Evolutionary conservation across 2,329 filamentous ascomycete species (phyloP).

Genomic region (Intubia oerlemansii): DNA sequence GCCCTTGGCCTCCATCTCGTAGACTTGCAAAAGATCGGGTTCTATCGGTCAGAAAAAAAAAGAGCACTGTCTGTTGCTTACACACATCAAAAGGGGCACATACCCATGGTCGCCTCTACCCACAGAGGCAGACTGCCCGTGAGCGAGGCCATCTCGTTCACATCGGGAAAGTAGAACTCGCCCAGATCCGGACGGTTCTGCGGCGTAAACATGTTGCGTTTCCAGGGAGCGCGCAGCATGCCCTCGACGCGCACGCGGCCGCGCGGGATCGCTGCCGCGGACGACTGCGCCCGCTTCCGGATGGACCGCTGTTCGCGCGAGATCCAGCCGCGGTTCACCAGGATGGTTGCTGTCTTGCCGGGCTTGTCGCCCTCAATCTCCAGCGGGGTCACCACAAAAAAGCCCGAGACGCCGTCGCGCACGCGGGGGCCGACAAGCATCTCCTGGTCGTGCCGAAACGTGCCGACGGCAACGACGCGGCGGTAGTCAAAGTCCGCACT

Average conservation of each 20-base stretch:
- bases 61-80: too few species aligned
- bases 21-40: conserved; percentile 55
- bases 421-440: conserved; percentile 90
- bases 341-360: conserved; percentile 23
- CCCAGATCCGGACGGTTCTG: conserved; percentile 65
- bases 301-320: conserved; percentile 50
- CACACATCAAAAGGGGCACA: too few species aligned
- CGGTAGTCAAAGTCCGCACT: conserved; percentile 62
- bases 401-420: conserved; percentile 76
- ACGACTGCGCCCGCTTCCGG: conserved; percentile 34
- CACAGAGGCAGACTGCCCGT: conserved; percentile 74
- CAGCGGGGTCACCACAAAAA: conserved; percentile 75
- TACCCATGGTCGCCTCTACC: conserved; percentile 92
- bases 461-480: conserved; percentile 54
- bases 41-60: too few species aligned
- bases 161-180: conserved; percentile 90
- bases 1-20: conserved; percentile 57
- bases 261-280: conserved; percentile 40
- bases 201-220: conserved; percentile 96
- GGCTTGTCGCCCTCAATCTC: conserved; percentile 23
- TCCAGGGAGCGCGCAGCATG: conserved; percentile 70
- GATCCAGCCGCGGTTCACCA: conserved; percentile 89
- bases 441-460: conserved; percentile 70
- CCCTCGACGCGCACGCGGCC: conserved; percentile 67
- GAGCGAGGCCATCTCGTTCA: conserved; percentile 70